phyloP scores from a whole-genome alignment of 2,329 filamentous ascomycete genomes.

The Sporothrix brasiliensis region DNA sequence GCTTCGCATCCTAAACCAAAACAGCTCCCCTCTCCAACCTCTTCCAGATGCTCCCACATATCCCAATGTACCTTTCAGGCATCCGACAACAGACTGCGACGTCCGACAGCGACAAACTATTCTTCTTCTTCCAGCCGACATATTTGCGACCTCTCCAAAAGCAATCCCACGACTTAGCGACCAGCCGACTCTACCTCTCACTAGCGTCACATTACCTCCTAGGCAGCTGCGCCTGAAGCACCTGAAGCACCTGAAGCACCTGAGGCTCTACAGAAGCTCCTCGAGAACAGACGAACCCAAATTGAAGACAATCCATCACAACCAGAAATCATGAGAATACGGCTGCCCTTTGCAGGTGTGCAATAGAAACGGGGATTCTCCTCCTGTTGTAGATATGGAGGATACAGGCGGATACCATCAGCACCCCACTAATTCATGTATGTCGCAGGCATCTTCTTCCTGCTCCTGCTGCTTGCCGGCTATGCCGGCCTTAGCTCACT shows the following conservation, averaged over 20 bases:
- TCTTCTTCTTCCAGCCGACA: not conserved
- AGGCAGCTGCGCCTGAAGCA: constrained; percentile 12
- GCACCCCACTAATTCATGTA: not conserved
- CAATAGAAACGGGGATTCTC: constrained; percentile 31
- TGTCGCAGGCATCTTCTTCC: constrained; percentile 64
- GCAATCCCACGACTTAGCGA: not conserved
- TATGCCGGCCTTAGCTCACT: constrained; percentile 76
- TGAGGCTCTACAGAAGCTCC: constrained; percentile 11
- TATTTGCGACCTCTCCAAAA: not conserved
- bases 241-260: not conserved
- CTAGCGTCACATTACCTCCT: not conserved
- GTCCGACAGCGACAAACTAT: not conserved
- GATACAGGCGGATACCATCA: not conserved
- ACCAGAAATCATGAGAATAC: constrained; percentile 69
- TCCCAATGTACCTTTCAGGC: not conserved
- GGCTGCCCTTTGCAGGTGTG: constrained; percentile 84
- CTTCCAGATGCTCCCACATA: not conserved
- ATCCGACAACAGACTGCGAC: not conserved
- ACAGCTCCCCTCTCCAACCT: constrained; percentile 10
- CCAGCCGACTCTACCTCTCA: not conserved
- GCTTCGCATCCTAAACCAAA: constrained; percentile 3
- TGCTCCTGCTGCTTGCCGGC: constrained; percentile 72
- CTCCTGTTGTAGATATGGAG: not conserved
- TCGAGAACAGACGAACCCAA: constrained; percentile 34
- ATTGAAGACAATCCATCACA: not conserved